Base-by-base conservation (phyloP, 2,329 filamentous ascomycete genomes). In the Ophiostoma perfectum region DNA sequence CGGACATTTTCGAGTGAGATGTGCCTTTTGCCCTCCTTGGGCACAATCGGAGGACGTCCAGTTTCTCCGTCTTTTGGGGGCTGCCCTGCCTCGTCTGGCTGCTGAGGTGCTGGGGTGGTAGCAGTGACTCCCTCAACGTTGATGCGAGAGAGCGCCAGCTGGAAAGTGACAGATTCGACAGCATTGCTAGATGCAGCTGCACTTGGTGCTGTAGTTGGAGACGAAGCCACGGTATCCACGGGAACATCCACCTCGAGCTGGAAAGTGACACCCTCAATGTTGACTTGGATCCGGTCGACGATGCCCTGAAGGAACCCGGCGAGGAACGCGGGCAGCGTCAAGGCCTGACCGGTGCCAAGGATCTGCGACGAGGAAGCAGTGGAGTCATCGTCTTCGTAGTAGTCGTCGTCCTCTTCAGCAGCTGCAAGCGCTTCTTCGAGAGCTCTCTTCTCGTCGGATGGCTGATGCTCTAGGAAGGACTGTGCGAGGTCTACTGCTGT, bases 381-480 rank as follows among this genome's bases (percentile, higher is more conserved):
- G 14, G 80, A 77, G 49, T 88, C 88, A 5, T 90, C 87, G 67
- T 70, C 66, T 8, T 70, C 64, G 58, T 72, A 63, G 38, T 67
- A 49, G 66, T 69, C 66, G 41, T 63, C 49, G 27, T 67, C 64
- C 49, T 67, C 65, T 6, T 70, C 66, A 0, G 83, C 84, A 74
- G 90, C 86, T 1, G 86, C 81, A 16, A 93, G 78, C 8, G 88
- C 89, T 65, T 89, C 86, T 75, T 93, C 88, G 38, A 94, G 80
- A 74, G 89, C 84, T 69, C 81, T 82, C 71, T 85, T 88, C 73
- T 92, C 89, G 65, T 85, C 81, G 5, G 80, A 79, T 12, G 90
- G 86, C 74, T 92, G 88, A 1, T 89, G 86, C 72, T 90, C 83
- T n/a, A 94, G 80, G 75, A 94, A 94, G 0, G 90, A 93, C 75